phyloP scores from a whole-genome alignment of 148 eudicot genomes.

The Arbutus unedo region DNA sequence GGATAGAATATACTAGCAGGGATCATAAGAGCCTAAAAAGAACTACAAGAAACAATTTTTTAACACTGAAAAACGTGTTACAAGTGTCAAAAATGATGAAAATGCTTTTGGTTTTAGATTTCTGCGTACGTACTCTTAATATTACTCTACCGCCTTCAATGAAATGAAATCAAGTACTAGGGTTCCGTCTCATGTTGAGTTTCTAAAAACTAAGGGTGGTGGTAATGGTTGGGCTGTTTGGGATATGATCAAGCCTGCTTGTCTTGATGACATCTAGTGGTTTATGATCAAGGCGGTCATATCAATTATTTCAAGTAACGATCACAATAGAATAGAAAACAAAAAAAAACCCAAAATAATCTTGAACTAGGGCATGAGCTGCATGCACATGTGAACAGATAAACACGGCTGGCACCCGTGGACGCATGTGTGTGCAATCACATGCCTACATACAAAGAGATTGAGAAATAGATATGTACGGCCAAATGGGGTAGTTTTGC shows the following conservation, averaged over 20 bases:
- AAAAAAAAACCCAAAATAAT: neutral
- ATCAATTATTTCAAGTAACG: neutral
- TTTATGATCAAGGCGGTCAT: neutral
- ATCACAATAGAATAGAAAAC: neutral
- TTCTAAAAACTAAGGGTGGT: neutral
- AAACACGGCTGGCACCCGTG: neutral
- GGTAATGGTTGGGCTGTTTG: neutral
- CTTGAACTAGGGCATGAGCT: neutral
- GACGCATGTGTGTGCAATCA: neutral
- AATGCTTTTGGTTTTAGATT: neutral
- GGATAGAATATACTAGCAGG: neutral
- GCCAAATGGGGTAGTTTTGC: neutral
- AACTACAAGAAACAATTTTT: neutral
- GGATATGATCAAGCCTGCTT: neutral
- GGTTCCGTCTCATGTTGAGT: neutral
- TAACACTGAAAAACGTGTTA: neutral
- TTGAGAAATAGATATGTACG: neutral
- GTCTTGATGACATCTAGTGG: neutral
- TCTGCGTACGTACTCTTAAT: neutral
- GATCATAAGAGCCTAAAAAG: neutral
- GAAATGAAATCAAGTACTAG: neutral
- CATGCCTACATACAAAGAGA: neutral
- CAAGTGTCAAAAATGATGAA: neutral
- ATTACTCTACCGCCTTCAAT: neutral
- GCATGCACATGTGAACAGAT: neutral